Base-by-base conservation (phyloP, 306 rosid genomes). In the Oxytropis ochrocephala region DNA sequence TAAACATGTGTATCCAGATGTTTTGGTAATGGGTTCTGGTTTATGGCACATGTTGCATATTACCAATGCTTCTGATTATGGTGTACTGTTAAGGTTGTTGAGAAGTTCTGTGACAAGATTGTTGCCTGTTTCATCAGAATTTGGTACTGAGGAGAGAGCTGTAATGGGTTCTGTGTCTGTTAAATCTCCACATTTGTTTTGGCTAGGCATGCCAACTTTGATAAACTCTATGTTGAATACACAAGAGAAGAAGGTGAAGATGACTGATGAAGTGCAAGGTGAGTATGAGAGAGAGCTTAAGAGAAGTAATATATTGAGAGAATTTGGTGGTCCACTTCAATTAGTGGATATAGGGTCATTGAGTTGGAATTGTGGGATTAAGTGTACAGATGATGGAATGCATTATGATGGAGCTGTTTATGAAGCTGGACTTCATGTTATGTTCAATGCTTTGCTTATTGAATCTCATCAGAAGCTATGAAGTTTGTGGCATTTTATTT, bases 401-500 rank as follows among this genome's bases (percentile, higher is more conserved):
- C 99, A 94, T 75, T 90, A 88, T 80, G 88, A 91, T 78, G 76
- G 63, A 36, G 77, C 75, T 62, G 95, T 94, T 27, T 94, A 88
- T 77, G 97, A 91, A 58, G 97, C 97, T 33, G 86, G 85, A 0
- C 74, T 91, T 78, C 99, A 94, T 21, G 77, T 94, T 57, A 69
- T 87, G 89, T 78, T 94, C 0, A 91, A 94, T 81, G 99, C 96
- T 51, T 80, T 94, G 89, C 89, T 94, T 57, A 88, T 90, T 67
- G 92, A 90, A 68, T 94, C 99, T 78, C 96, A 94, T 70, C 99
- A 94, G 87, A 94, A 82, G 80, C 88, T 94, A 52, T 93, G 85
- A 93, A 70, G 66, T 42, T 17, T 38, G 69, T 73, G 56, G 72
- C 67, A 52, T 56, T 8, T 65, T 29, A 52, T 56, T 12, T 65